phyloP scores from a whole-genome alignment of 1,284 basidiomycete species.

The Trametes polyzona region DNA sequence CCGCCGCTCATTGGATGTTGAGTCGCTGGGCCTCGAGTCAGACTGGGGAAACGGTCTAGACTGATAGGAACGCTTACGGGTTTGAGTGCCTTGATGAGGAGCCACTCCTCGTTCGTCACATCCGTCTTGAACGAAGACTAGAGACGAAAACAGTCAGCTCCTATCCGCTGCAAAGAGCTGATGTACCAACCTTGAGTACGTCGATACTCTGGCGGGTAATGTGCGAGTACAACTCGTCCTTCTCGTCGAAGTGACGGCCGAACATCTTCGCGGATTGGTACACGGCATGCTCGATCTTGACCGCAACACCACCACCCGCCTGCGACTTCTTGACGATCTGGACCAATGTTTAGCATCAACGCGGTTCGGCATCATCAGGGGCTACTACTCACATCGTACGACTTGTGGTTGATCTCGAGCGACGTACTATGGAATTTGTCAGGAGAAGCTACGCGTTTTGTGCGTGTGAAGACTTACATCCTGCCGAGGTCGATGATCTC shows the following conservation, averaged over 20 bases:
- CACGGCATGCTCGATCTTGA: constrained; percentile 98
- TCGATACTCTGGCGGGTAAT: constrained; percentile 95
- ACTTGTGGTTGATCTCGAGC: constrained; percentile 93
- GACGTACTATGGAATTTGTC: constrained; percentile 68
- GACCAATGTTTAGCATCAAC: neutral
- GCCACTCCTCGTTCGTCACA: constrained; percentile 92
- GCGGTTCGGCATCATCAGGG: neutral
- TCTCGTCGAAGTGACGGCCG: constrained; percentile 94
- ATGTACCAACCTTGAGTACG: constrained; percentile 76
- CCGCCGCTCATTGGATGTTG: constrained; percentile 45
- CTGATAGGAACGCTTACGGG: constrained; percentile 52
- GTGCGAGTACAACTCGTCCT: constrained; percentile 91
- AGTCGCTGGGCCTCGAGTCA: constrained; percentile 44
- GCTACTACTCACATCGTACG: constrained; percentile 62
- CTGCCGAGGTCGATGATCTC: constrained; percentile 93
- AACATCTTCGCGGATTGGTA: constrained; percentile 97
- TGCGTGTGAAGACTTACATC: constrained; percentile 63
- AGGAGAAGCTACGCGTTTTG: neutral
- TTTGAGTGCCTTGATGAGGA: constrained; percentile 92
- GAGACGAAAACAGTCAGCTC: constrained; percentile 17
- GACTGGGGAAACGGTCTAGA: neutral
- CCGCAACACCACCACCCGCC: constrained; percentile 94
- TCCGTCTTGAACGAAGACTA: constrained; percentile 89
- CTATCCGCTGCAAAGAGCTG: constrained; percentile 7
- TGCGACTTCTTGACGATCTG: constrained; percentile 92